Conservation (phyloP, 345 rosid species). For the Citrus reticulata region DNA sequence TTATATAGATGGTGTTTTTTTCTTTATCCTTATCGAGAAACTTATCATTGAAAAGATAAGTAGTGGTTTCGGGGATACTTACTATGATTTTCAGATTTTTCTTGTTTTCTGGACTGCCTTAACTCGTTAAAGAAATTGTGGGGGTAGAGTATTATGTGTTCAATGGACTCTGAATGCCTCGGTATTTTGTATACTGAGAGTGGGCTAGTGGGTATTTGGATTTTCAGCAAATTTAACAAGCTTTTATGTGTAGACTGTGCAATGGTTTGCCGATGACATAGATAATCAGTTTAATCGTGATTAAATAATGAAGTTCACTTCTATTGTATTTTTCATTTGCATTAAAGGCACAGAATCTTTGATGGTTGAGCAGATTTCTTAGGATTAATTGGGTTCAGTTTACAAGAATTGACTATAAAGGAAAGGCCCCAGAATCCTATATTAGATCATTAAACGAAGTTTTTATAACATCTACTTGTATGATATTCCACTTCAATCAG, state of each 20-base stretch:
- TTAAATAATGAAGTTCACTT: background rate
- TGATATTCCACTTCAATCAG: background rate
- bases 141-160: background rate
- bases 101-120: background rate
- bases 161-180: background rate
- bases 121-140: background rate
- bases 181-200: background rate
- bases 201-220: background rate
- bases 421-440: background rate
- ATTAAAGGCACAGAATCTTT: background rate
- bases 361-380: background rate
- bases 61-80: background rate
- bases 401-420: background rate
- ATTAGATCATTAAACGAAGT: background rate
- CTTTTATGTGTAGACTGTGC: background rate
- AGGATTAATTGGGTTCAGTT: background rate
- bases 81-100: conserved; percentile 9
- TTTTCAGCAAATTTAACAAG: conserved; percentile 1
- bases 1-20: conserved; percentile 19
- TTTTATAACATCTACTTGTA: too few species aligned
- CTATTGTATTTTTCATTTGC: background rate
- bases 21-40: background rate
- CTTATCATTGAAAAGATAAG: background rate
- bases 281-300: background rate
- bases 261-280: background rate